These are phyloP conservation scores for Babesia ovata DNA, from an alignment of 169 alveolate genomes.

Conservation along the genomic window DNA sequence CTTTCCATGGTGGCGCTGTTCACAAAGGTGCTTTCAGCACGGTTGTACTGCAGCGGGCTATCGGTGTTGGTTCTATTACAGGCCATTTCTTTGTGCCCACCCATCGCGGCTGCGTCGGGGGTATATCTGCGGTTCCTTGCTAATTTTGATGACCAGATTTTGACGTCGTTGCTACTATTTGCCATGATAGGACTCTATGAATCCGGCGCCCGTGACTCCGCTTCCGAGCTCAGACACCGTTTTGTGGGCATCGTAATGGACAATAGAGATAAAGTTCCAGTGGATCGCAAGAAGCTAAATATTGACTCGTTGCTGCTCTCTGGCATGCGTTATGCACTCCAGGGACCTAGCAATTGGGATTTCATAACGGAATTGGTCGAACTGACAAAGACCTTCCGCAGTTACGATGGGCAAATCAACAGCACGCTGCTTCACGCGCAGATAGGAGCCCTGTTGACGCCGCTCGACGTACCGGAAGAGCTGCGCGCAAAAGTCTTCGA, in stretches of 20 bases:
- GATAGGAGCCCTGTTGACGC: neutral
- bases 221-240: neutral
- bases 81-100: neutral
- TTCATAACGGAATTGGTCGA: neutral
- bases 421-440: constrained; percentile 1
- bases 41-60: constrained; percentile 20
- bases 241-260: neutral
- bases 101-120: neutral
- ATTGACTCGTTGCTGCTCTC: constrained; percentile 2
- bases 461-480: neutral
- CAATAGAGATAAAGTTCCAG: neutral
- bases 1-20: constrained; percentile 1
- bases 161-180: neutral
- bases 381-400: neutral
- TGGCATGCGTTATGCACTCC: constrained; percentile 21
- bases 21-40: constrained; percentile 12
- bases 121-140: constrained; percentile 21
- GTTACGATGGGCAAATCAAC: constrained; percentile 4
- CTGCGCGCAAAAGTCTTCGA: neutral
- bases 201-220: constrained; percentile 4
- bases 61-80: constrained; percentile 12
- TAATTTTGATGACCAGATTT: constrained; percentile 6
- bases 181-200: constrained; percentile 34
- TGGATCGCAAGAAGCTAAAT: constrained; percentile 13
- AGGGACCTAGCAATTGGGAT: constrained; percentile 35